These are phyloP conservation scores for Schwanniomyces sp. DNA, from an alignment of 805 yeast species.

Conservation along the genomic window DNA sequence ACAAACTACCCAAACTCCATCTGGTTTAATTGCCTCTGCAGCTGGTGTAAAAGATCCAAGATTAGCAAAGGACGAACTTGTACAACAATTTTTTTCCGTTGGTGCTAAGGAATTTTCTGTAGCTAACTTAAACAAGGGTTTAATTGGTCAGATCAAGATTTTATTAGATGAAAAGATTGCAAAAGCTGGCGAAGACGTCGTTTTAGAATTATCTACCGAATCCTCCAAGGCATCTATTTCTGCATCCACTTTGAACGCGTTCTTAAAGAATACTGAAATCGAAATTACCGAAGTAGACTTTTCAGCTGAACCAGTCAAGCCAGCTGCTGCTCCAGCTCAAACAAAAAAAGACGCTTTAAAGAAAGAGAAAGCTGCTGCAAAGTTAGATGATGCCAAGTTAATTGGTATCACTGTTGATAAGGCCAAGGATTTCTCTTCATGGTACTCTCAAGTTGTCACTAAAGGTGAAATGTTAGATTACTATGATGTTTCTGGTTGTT, in stretches of 20 bases:
- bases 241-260: slow-evolving; percentile 47
- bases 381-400: slow-evolving; percentile 80
- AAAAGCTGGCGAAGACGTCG: slow-evolving; percentile 33
- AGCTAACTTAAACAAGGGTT: slow-evolving; percentile 45
- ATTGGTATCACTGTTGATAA: slow-evolving; percentile 97
- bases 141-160: slow-evolving; percentile 59
- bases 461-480: slow-evolving; percentile 99
- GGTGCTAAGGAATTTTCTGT: slow-evolving; percentile 62
- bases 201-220: slow-evolving; percentile 50
- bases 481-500: slow-evolving; percentile 98
- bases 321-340: slow-evolving; percentile 24
- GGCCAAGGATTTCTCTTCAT: slow-evolving; percentile 85
- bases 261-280: slow-evolving; percentile 49
- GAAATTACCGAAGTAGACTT: slow-evolving; percentile 58
- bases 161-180: slow-evolving; percentile 54
- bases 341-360: slow-evolving; percentile 30
- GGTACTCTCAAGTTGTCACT: slow-evolving; percentile 96
- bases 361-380: slow-evolving; percentile 47
- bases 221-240: slow-evolving; percentile 51
- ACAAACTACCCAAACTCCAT: slow-evolving; percentile 67
- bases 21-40: slow-evolving; percentile 60
- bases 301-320: slow-evolving; percentile 40
- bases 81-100: slow-evolving; percentile 58
- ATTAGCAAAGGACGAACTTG: slow-evolving; percentile 80
- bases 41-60: slow-evolving; percentile 82